A percentile compares a stretch with the other conserved stretches of the same genome.
Conservation (phyloP, 2,329 filamentous ascomycete species). For the Paecilomyces variotii region DNA sequence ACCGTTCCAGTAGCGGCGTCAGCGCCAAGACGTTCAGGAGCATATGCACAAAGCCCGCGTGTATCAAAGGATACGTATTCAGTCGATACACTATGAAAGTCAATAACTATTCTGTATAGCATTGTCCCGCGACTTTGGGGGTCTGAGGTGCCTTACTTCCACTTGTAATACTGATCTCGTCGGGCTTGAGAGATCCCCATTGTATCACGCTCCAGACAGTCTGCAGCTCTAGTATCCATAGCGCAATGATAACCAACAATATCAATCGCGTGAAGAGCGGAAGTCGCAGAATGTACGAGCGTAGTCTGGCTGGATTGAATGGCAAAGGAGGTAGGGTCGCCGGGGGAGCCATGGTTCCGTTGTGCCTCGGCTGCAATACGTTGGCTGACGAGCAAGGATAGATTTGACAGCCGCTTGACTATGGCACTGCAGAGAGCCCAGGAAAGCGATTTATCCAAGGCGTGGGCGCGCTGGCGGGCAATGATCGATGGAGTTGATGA, state of each 20-base stretch:
- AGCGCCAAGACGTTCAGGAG: slow-evolving; percentile 72
- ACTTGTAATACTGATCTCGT: slow-evolving; percentile 57
- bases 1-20: slow-evolving; percentile 83
- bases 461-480: neutral
- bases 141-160: slow-evolving; percentile 54
- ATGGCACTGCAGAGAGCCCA: neutral
- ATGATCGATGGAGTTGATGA: neutral
- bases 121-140: neutral
- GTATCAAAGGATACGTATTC: slow-evolving; percentile 86
- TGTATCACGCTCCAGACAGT: slow-evolving; percentile 62
- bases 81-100: slow-evolving; percentile 67
- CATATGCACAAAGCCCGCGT: slow-evolving; percentile 71
- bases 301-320: slow-evolving; percentile 65
- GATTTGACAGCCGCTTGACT: neutral
- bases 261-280: slow-evolving; percentile 76
- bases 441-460: neutral
- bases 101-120: slow-evolving; percentile 1
- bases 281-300: slow-evolving; percentile 75
- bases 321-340: slow-evolving; percentile 45
- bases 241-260: slow-evolving; percentile 55
- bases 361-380: neutral
- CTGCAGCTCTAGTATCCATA: slow-evolving; percentile 64
- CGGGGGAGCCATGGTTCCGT: slow-evolving; percentile 34
- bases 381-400: neutral
- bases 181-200: slow-evolving; percentile 74